Conservation (phyloP, 2,329 filamentous ascomycete species). For the Exophiala sp. region DNA sequence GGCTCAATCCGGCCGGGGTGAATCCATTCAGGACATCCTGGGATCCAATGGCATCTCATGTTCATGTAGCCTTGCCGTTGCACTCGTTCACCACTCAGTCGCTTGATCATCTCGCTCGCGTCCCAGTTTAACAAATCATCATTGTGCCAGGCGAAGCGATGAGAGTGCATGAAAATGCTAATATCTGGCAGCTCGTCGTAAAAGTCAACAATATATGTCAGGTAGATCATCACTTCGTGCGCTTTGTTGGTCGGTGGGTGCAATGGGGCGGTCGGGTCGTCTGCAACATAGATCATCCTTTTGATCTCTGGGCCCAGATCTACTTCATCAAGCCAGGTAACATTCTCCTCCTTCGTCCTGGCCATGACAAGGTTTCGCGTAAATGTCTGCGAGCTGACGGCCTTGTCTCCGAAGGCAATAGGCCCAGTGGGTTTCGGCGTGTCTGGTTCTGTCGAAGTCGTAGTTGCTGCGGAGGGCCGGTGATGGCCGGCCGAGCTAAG, state of each 20-base stretch:
- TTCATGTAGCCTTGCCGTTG: constrained; percentile 57
- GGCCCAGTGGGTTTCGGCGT: constrained; percentile 18
- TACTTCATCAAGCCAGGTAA: not conserved
- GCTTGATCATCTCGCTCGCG: constrained; percentile 48
- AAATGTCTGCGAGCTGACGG: constrained; percentile 46
- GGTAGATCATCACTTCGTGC: constrained; percentile 60
- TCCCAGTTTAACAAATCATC: constrained; percentile 52
- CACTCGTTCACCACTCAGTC: constrained; percentile 52
- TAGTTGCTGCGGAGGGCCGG: not conserved
- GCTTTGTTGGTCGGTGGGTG: constrained; percentile 59
- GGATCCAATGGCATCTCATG: constrained; percentile 56
- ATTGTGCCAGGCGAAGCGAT: constrained; percentile 58
- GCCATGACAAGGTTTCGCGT: constrained; percentile 55
- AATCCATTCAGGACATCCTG: constrained; percentile 59
- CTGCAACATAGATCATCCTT: constrained; percentile 50
- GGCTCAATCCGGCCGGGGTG: constrained; percentile 42
- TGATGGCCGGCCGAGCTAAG: not conserved
- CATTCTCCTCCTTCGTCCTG: constrained; percentile 49
- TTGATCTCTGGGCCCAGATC: constrained; percentile 44
- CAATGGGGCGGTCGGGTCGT: constrained; percentile 48
- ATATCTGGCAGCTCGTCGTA: constrained; percentile 57
- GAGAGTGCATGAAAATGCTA: constrained; percentile 59
- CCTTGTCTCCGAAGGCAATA: constrained; percentile 37
- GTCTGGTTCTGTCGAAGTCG: not conserved
- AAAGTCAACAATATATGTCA: constrained; percentile 54